Conservation (phyloP, 495 filamentous ascomycete species). For the Sordaria brevicollis region DNA sequence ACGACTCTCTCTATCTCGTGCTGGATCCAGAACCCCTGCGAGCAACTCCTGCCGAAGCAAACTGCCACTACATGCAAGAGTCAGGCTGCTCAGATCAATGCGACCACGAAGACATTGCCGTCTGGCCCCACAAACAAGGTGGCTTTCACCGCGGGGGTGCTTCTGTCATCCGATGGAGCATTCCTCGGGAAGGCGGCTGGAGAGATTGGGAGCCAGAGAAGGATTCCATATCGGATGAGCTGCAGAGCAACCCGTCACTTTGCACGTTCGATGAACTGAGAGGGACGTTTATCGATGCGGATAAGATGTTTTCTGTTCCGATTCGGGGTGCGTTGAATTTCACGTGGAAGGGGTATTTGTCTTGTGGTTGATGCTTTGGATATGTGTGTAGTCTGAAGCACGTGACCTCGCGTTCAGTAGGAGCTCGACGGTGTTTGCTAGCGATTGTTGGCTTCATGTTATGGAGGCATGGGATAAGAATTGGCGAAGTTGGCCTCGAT, state of each 20-base stretch:
- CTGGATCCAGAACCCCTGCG: not conserved
- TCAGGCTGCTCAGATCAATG: not conserved
- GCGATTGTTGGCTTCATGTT: not conserved
- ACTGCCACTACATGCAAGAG: not conserved
- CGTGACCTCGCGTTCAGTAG: not conserved
- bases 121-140: not conserved
- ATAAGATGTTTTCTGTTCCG: not conserved
- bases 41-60: not conserved
- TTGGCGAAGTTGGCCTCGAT: not conserved
- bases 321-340: not conserved
- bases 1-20: not conserved
- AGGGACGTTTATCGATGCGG: not conserved
- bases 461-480: not conserved
- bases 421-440: not conserved
- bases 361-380: not conserved
- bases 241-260: not conserved
- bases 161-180: not conserved
- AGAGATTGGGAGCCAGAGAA: not conserved
- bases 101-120: not conserved
- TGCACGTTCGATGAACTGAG: not conserved
- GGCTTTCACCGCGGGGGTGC: not conserved
- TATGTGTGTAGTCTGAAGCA: not conserved
- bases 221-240: not conserved
- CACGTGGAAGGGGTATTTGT: not conserved
- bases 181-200: not conserved